phyloP scores from a whole-genome alignment of 179 eudicot genomes.

The Beta corolliflora region DNA sequence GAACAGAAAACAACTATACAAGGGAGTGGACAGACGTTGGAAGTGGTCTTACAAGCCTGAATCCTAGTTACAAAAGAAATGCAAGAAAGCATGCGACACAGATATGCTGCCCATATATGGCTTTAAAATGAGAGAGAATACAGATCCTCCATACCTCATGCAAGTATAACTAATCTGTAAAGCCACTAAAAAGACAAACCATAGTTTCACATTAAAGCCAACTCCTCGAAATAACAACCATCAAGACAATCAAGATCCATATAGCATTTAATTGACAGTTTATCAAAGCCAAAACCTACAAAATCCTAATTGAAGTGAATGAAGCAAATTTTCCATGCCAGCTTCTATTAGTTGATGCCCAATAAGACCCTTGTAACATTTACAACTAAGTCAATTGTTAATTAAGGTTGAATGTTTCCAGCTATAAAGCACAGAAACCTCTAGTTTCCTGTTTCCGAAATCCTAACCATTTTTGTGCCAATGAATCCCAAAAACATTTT shows the following conservation, averaged over 20 bases:
- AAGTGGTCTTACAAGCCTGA: not conserved
- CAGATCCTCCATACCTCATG: no score
- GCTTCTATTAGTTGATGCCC: no score
- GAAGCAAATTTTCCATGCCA: no score
- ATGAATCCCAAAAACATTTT: no score
- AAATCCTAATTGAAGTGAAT: no score
- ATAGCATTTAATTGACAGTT: not conserved
- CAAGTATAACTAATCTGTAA: not conserved
- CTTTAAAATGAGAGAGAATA: no score
- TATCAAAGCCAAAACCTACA: not conserved
- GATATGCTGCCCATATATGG: not conserved
- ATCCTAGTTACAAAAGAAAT: not conserved
- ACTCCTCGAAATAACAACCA: not conserved
- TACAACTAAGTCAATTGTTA: no score
- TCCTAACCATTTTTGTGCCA: no score
- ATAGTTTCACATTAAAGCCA: not conserved
- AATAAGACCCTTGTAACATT: no score
- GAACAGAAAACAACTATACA: not conserved
- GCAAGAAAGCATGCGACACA: not conserved
- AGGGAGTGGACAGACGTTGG: not conserved
- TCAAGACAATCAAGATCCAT: not conserved
- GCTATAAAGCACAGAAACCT: no score
- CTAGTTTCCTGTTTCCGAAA: no score
- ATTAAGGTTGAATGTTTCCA: no score
- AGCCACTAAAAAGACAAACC: not conserved